phyloP scores from a whole-genome alignment of 169 alveolate species.

The Plasmodium inui region DNA sequence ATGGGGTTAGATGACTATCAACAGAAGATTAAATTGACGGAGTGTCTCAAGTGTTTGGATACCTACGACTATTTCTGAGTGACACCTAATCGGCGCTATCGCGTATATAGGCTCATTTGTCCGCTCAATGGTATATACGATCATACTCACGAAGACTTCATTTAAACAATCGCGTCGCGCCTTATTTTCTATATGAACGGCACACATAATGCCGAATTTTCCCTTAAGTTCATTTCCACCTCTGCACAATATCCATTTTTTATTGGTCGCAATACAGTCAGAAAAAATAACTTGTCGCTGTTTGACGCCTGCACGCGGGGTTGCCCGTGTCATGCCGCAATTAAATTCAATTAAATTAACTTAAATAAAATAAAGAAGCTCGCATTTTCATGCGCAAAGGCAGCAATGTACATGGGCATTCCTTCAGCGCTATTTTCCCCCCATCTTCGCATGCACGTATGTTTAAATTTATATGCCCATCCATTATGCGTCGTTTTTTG shows the following conservation, averaged over 20 bases:
- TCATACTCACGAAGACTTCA: not conserved
- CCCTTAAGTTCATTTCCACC: not conserved
- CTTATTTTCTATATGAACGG: not conserved
- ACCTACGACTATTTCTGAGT: slow-evolving; percentile 62
- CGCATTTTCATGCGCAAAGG: not conserved
- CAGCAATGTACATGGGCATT: not conserved
- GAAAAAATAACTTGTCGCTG: not conserved
- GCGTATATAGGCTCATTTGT: not conserved
- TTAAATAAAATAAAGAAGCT: not conserved
- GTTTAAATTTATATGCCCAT: not conserved
- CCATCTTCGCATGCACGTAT: not conserved
- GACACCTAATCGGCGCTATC: not conserved
- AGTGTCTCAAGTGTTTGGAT: slow-evolving; percentile 56
- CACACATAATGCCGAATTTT: not conserved
- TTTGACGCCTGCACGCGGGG: not conserved
- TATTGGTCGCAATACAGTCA: not conserved
- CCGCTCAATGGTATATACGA: not conserved
- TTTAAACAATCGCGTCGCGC: not conserved
- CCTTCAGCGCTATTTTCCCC: not conserved
- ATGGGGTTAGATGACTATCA: slow-evolving; percentile 40
- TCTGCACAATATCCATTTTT: not conserved
- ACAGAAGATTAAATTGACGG: slow-evolving; percentile 49
- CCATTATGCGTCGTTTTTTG: not conserved
- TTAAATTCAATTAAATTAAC: not conserved
- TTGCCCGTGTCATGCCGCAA: not conserved